Base-by-base conservation (phyloP, 2,329 filamentous ascomycete species). In the Fusarium nelsonii region DNA sequence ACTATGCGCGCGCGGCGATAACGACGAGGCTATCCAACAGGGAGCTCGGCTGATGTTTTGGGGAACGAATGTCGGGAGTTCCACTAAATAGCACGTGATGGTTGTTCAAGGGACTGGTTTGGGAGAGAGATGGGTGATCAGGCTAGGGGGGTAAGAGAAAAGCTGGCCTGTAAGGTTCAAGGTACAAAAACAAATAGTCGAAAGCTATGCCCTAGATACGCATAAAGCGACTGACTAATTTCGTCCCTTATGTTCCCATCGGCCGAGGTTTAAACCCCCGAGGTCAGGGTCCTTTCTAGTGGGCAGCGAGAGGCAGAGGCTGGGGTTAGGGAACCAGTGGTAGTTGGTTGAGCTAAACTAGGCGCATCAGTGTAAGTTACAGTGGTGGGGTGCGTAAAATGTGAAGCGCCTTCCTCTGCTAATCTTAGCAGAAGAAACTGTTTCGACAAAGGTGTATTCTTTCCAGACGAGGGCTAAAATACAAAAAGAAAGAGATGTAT, bases 1-100 rank as follows among this genome's bases (percentile, higher is more conserved):
- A 70, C 61, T 72, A 71, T 70, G 69, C 72, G 66, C 74, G 68
- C 73, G 62, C 65, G 58, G 63, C 63, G 54, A 73, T 68, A 63
- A 73, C 63, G 68, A 67, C 65, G 55, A 73, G 60, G 67, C 69
- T 71, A 53, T 63, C 55, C 51, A 61, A 59, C 65, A 69, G 63
- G 70, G 70, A 72, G 68, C 62, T 64, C 67, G 64, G 64, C 61
- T 64, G 67, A 61, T 54, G 67, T 30, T 65, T 60, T 62, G 60
- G 64, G 60, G 64, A 58, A 45, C 50, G 67, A 56, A 43, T 52
- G 68, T 61, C 55, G 70, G 64, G 45, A 56, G 72, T 69, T 58
- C 73, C 71, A 63, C 71, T 63, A 67, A 30, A 46, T 43, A 41
- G 63, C 73, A 75, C 73, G 73, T 75, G 73, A 75, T 75, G 66